phyloP scores from a whole-genome alignment of 257 asterid species.

The Henckelia pumila region DNA sequence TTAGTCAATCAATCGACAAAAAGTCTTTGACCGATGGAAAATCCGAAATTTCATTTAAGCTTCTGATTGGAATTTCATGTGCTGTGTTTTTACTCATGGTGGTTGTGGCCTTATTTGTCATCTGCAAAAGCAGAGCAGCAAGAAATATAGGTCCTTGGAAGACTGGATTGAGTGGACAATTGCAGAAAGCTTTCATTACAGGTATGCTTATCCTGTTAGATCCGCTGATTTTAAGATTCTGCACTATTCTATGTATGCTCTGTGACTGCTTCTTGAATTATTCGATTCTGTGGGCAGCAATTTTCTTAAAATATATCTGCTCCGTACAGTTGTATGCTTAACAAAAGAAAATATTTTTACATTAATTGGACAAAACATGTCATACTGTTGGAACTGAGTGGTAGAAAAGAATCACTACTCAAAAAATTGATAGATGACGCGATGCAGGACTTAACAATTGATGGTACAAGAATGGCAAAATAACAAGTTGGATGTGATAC shows the following conservation, averaged over 20 bases:
- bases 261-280: neutral
- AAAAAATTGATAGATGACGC: neutral
- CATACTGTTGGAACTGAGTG: slow-evolving; percentile 1
- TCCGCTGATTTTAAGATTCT: slow-evolving; percentile 3
- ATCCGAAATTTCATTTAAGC: slow-evolving; percentile 41
- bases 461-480: neutral
- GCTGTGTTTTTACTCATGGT: slow-evolving; percentile 38
- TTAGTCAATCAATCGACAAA: slow-evolving; percentile 26
- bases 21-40: slow-evolving; percentile 22
- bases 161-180: slow-evolving; percentile 89
- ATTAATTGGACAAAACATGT: neutral
- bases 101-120: slow-evolving; percentile 31
- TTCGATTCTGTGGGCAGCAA: neutral
- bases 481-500: neutral
- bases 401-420: neutral
- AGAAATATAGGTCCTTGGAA: slow-evolving; percentile 76
- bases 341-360: neutral
- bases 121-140: slow-evolving; percentile 64
- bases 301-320: neutral
- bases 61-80: slow-evolving; percentile 40
- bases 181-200: slow-evolving; percentile 88
- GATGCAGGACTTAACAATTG: neutral
- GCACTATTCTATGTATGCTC: neutral
- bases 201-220: slow-evolving; percentile 40
- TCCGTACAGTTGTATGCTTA: too few relatives aligned